phyloP scores from a whole-genome alignment of 768 basidiomycete species.

The Crassisporium funariophilum region DNA sequence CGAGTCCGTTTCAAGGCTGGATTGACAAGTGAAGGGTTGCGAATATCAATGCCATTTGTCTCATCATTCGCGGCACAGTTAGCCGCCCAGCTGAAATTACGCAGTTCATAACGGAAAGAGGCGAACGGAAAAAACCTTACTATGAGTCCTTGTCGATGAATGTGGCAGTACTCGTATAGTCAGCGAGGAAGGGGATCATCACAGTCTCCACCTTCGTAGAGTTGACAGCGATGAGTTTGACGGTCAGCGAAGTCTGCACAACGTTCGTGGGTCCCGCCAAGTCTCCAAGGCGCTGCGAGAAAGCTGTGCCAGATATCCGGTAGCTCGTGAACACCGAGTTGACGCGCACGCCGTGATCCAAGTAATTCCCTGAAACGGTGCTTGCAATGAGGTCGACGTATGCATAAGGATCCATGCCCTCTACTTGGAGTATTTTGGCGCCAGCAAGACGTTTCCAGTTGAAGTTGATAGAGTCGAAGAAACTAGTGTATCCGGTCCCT shows the following conservation, averaged over 20 bases:
- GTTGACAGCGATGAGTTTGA: slow-evolving; percentile 48
- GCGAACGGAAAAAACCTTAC: slow-evolving; percentile 32
- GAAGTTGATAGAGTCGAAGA: slow-evolving; percentile 51
- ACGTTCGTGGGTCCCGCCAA: slow-evolving; percentile 57
- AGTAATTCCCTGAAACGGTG: slow-evolving; percentile 63
- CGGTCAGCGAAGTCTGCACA: slow-evolving; percentile 45
- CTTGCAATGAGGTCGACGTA: slow-evolving; percentile 60
- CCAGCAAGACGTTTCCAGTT: slow-evolving; percentile 65
- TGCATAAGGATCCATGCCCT: slow-evolving; percentile 51
- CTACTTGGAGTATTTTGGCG: slow-evolving; percentile 55
- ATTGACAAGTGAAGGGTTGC: slow-evolving; percentile 4
- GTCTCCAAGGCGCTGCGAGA: slow-evolving; percentile 60
- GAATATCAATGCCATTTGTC: slow-evolving; percentile 22
- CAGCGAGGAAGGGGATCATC: slow-evolving; percentile 53
- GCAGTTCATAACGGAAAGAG: slow-evolving; percentile 3
- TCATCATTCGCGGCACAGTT: slow-evolving; percentile 54
- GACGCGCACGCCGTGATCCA: slow-evolving; percentile 64
- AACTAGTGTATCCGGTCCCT: slow-evolving; percentile 46
- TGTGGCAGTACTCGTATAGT: slow-evolving; percentile 41
- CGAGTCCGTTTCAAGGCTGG: slow-evolving; percentile 8
- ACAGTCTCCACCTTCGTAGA: slow-evolving; percentile 51
- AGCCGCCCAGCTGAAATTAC: slow-evolving; percentile 48
- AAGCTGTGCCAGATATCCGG: slow-evolving; percentile 44
- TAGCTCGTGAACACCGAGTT: slow-evolving; percentile 67
- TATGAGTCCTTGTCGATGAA: slow-evolving; percentile 56